Evolutionary conservation across 345 rosid genomes (phyloP), one percentile per base, ranked within the genome.

Genomic region (Salix brachista): DNA sequence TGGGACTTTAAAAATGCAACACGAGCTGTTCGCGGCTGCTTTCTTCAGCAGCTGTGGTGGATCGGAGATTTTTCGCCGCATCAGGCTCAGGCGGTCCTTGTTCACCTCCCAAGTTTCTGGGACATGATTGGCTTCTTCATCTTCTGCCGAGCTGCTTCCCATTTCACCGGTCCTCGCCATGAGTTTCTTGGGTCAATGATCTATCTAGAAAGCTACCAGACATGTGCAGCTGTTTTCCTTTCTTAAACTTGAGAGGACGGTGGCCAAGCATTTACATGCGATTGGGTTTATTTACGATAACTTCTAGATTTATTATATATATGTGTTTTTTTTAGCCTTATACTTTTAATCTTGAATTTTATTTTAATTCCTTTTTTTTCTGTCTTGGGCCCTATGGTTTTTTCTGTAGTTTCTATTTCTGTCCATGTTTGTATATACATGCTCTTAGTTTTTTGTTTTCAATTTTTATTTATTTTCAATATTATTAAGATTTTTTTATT

Each of bases 1-100:
- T 0, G 87, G 90, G 19, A 77, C 88, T 72, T 83, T 74, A 78
- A 87, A 87, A 67, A 89, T 85, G 84, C 87, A 87, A 71, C 92
- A 89, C 1, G 89, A 72, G 46, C 56, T 26, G 52, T 75, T 78
- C 0, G 88, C 87, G 3, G 92, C 92, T 12, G 83, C 60, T 58
- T 23, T 77, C 72, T 78, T 77, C 61, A 89, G 74, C 30, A 89
- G 64, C 25, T 32, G 81, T 21, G 92, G 92, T 13, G 88, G 81
- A 39, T 81, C 66, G 6, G 85, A 69, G 80, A 89, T 80, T 76
- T 83, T 87, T 70, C 65, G 74, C 73, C 80, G 84, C 85, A 89
- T 85, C 58, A 70, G 65, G 12, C 67, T 81, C 32, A 87, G 39
- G 4, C 80, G 84, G n/a, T 84, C 81, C 64, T 65, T 69, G 75